A percentile compares a stretch with the other conserved stretches of the same genome.
These are phyloP conservation scores for Stropharia rugosoannulata DNA, from an alignment of 768 basidiomycete species.

Conservation along the genomic window DNA sequence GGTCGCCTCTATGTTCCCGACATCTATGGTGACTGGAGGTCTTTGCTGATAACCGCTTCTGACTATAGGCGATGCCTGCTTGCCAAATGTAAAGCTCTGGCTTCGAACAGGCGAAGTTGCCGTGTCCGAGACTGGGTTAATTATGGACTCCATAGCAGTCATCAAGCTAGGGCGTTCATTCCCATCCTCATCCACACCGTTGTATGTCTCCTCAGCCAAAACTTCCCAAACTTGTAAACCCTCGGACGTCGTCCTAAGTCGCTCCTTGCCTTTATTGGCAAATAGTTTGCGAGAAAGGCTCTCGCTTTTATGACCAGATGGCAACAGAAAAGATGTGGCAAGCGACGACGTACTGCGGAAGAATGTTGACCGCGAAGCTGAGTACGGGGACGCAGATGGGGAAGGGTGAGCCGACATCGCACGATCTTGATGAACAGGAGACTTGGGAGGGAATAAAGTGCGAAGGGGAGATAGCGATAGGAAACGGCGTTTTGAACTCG, in stretches of 20 bases:
- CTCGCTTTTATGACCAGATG: constrained; percentile 31
- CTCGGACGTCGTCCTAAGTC: constrained; percentile 23
- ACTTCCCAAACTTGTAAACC: constrained; percentile 46
- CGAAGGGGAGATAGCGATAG: constrained; percentile 46
- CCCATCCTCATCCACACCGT: constrained; percentile 10
- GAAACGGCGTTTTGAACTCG: constrained; percentile 35
- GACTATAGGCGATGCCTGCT: constrained; percentile 12
- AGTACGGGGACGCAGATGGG: constrained; percentile 37
- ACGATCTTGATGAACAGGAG: constrained; percentile 32
- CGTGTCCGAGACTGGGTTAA: constrained; percentile 7
- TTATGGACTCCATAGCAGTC: constrained; percentile 23
- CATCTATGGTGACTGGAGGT: not conserved
- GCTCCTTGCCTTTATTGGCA: constrained; percentile 41
- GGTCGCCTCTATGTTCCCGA: not conserved
- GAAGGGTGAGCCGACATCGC: constrained; percentile 41
- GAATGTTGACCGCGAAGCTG: constrained; percentile 32
- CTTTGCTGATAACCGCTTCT: not conserved
- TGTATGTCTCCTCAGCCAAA: constrained; percentile 23
- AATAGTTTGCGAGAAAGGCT: constrained; percentile 35
- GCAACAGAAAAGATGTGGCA: constrained; percentile 35
- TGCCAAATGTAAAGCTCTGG: constrained; percentile 26
- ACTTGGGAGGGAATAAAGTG: constrained; percentile 42
- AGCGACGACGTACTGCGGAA: constrained; percentile 49
- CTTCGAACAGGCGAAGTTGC: constrained; percentile 25
- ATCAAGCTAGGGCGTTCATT: constrained; percentile 24